Base-by-base conservation (phyloP, 2,329 filamentous ascomycete genomes). In the Colletotrichum lupini region DNA sequence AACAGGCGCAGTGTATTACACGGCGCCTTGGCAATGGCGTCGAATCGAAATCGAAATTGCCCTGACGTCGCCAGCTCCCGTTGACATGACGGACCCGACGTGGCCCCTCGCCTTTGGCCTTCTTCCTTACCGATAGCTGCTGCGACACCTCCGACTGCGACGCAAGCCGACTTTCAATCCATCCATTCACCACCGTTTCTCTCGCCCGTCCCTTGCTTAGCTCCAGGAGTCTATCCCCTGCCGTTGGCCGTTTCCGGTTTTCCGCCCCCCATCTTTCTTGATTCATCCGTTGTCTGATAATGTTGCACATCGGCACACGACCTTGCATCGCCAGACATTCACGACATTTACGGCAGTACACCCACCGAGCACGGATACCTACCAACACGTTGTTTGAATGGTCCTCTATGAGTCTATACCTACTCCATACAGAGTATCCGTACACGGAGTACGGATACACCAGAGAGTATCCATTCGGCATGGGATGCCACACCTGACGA, bases 231-330 rank as follows among this genome's bases (percentile, higher is more conserved):
- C 55, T 3, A 56, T 26, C 28, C 55, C 55, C 26, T 58, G 28
- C 55, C 55, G 55, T 32, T 61, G 22, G 16, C 55, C 19, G 35
- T 60, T 63, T 42, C 67, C 53, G 63, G 22, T 58, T 72, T 63
- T 69, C 53, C 35, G 35, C 30, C 49, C 58, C 69, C 69, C 64
- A 57, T 68, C 24, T 60, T 60, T 59, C 57, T 68, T 70, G 70
- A 60, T 70, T 70, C 60, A 73, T 65, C 59, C 35, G 28, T 64
- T 65, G 67, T 70, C 56, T 55, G 67, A 60, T 26, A 35, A 46
- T 22, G 70, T 64, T 60, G 53, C 57, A 72, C 69, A 55, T 53
- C 59, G 53, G 55, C 68, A 67, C 62, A 53, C 14, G 62, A 28
- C 42, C 24, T 30, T 55, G 59, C 11, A 26, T 42, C 37, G 14